Conservation (phyloP, 1,139 yeast genomes). For the Yamadazyma atlantica region DNA sequence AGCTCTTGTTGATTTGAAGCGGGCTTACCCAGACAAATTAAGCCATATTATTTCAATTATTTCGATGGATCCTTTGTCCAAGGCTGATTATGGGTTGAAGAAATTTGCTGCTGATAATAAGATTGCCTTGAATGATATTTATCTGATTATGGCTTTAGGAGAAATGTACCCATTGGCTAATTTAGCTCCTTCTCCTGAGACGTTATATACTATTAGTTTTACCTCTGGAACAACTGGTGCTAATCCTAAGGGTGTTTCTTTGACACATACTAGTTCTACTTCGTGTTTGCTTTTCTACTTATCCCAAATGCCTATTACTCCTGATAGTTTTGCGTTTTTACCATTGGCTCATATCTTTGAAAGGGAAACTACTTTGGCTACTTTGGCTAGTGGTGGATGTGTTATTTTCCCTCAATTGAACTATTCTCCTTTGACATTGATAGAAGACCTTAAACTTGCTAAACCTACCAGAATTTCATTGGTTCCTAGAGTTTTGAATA, state of each 20-base stretch:
- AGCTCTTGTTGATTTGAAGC: conserved; percentile 27
- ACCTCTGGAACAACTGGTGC: conserved; percentile 47
- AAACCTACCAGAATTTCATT: conserved; percentile 36
- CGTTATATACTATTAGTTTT: conserved; percentile 39
- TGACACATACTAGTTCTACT: conserved; percentile 30
- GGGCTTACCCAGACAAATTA: conserved; percentile 23
- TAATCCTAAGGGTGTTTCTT: conserved; percentile 40
- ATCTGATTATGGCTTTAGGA: conserved; percentile 31
- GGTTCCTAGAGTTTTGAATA: conserved; percentile 42
- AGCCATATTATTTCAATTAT: conserved; percentile 29
- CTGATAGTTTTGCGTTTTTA: conserved; percentile 38
- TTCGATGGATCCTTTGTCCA: conserved; percentile 35
- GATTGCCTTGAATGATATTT: conserved; percentile 30
- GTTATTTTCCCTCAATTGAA: conserved; percentile 43
- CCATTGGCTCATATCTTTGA: conserved; percentile 77
- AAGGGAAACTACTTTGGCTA: conserved; percentile 28
- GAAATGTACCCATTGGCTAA: conserved; percentile 22
- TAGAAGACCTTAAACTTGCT: conserved; percentile 37
- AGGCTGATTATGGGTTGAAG: conserved; percentile 19
- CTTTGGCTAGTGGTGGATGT: conserved; percentile 27
- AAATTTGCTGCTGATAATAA: conserved; percentile 21
- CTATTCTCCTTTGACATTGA: conserved; percentile 34
- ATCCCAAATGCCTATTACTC: conserved; percentile 12
- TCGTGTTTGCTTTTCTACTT: conserved; percentile 25
- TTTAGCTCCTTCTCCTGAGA: conserved; percentile 28